These are phyloP conservation scores for Oropetium thomaeum DNA, from an alignment of 176 grass and related monocot species.

Conservation along the genomic window DNA sequence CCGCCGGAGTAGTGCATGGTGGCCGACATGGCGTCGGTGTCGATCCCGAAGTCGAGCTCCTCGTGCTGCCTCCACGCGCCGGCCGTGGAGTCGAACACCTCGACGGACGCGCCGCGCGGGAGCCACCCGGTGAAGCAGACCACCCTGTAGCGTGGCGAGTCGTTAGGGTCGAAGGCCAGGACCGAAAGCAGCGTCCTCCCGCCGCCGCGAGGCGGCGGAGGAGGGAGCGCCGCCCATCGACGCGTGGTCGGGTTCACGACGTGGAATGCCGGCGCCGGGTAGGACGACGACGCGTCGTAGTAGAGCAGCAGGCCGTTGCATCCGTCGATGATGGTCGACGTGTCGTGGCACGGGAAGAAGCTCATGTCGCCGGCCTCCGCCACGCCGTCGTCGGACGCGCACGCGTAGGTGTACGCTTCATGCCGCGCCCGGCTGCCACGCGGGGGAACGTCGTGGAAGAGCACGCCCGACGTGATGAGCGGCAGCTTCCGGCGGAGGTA, in stretches of 20 bases:
- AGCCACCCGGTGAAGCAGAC: conserved; percentile 66
- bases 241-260: conserved; percentile 72
- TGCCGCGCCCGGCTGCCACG: neutral
- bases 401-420: conserved; percentile 54
- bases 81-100: conserved; percentile 63
- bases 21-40: conserved; percentile 72
- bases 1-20: conserved; percentile 70
- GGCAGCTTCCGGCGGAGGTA: conserved; percentile 62
- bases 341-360: conserved; percentile 68
- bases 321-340: conserved; percentile 73
- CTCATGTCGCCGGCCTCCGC: conserved; percentile 41
- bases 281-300: conserved; percentile 19
- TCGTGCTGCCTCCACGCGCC: conserved; percentile 46
- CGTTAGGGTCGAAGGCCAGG: conserved; percentile 66
- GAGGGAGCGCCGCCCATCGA: conserved; percentile 53
- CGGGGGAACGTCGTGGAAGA: conserved; percentile 43
- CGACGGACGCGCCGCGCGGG: conserved; percentile 48
- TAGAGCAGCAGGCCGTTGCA: conserved; percentile 87
- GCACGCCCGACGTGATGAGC: conserved; percentile 62
- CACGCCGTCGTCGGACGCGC: conserved; percentile 11
- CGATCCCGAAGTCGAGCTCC: conserved; percentile 57
- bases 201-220: neutral
- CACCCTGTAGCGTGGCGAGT: conserved; percentile 56
- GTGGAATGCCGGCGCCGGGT: conserved; percentile 45
- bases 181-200: conserved; percentile 59